Conservation (phyloP, 306 rosid genomes). For the Pachyrhizus erosus region DNA sequence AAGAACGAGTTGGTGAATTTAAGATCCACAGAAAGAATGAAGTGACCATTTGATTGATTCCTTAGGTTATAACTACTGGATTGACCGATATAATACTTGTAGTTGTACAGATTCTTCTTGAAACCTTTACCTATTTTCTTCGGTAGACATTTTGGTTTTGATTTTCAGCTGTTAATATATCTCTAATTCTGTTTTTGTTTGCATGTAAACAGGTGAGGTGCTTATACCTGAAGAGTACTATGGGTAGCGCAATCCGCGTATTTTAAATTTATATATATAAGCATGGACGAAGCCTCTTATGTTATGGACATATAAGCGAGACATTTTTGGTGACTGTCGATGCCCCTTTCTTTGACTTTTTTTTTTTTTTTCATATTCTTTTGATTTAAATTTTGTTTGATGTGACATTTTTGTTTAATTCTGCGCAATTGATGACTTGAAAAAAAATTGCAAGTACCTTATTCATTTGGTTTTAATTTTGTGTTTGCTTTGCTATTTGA, state of each 20-base stretch:
- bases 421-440: neutral
- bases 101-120: neutral
- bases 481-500: neutral
- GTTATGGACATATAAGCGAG: neutral
- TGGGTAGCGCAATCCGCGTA: neutral
- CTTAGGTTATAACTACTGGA: neutral
- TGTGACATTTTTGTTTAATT: neutral
- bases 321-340: neutral
- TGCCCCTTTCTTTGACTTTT: neutral
- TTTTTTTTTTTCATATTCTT: neutral
- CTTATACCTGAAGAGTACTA: neutral
- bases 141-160: neutral
- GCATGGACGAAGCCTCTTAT: neutral
- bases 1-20: too few relatives aligned
- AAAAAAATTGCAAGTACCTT: neutral
- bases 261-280: neutral
- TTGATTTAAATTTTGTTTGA: neutral
- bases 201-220: neutral
- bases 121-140: neutral
- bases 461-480: neutral
- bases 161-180: neutral
- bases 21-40: neutral
- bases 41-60: neutral
- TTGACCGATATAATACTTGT: neutral
- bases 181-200: neutral